Evolutionary conservation across 2,329 filamentous ascomycete genomes (phyloP).

Genomic region (Fusarium odoratissimum): DNA sequence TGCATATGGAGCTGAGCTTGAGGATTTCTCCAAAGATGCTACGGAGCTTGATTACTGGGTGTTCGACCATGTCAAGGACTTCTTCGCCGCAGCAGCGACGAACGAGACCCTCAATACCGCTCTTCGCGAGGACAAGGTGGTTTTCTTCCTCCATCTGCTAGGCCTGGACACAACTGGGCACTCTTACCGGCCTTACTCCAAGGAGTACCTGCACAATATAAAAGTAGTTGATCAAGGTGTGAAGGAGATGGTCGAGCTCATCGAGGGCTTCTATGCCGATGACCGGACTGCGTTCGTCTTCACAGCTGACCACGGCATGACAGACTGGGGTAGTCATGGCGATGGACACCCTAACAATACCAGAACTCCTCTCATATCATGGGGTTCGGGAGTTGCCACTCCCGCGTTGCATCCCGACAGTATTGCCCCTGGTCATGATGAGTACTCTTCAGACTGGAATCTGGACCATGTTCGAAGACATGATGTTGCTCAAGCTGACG

Average conservation of each 20-base stretch:
- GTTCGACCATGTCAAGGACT: slow-evolving; percentile 88
- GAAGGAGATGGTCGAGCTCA: slow-evolving; percentile 81
- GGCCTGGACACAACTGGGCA: slow-evolving; percentile 94
- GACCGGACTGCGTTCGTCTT: slow-evolving; percentile 94
- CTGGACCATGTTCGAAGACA: slow-evolving; percentile 84
- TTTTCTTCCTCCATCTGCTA: slow-evolving; percentile 95
- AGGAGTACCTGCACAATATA: slow-evolving; percentile 94
- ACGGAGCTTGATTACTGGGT: slow-evolving; percentile 91
- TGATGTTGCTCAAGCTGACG: slow-evolving; percentile 93
- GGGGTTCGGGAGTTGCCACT: slow-evolving; percentile 90
- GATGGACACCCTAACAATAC: slow-evolving; percentile 98
- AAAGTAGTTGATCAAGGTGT: slow-evolving; percentile 94
- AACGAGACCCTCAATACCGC: slow-evolving; percentile 80
- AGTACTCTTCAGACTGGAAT: slow-evolving; percentile 90
- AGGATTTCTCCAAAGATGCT: slow-evolving; percentile 90
- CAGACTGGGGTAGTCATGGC: slow-evolving; percentile 98
- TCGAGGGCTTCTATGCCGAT: slow-evolving; percentile 87
- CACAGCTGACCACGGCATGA: slow-evolving; percentile 99
- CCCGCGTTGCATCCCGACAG: slow-evolving; percentile 69
- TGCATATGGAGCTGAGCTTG: slow-evolving; percentile 83
- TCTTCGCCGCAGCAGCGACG: slow-evolving; percentile 83
- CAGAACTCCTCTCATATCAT: slow-evolving; percentile 88
- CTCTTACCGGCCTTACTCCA: slow-evolving; percentile 87
- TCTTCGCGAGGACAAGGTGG: slow-evolving; percentile 84
- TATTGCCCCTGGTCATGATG: slow-evolving; percentile 84